Evolutionary conservation across 2,329 filamentous ascomycete species (phyloP), one percentile per base, ranked within the genome.

Genomic region (Fusarium papillatum): DNA sequence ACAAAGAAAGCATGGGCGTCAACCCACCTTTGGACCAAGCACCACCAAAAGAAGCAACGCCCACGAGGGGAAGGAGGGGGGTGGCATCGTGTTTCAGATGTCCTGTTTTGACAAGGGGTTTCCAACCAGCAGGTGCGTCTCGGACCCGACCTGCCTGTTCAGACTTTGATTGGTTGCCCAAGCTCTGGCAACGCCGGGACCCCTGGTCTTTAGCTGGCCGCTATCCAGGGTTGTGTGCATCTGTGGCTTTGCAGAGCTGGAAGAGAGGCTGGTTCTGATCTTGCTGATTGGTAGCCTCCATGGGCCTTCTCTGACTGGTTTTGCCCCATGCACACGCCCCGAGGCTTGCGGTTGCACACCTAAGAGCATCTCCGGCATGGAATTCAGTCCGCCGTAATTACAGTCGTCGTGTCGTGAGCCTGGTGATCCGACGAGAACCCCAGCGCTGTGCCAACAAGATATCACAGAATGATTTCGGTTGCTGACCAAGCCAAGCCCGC

Each of bases 71-170:
- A 69, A 68, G 57, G 50, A 66, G 62, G 39, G 66, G n/a, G 26
- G 48, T 24, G 64, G 17, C 24, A 66, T 71, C 70, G 38, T 43
- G 73, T 76, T 76, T 76, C 73, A 76, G 70, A 76, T 75, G 59
- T 73, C 73, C 59, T 64, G 38, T 73, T 65, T 66, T 16, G 61
- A 74, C 73, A 76, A 55, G 66, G 73, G 55, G 55, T 68, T 65
- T 61, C 73, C 70, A 76, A 64, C 57, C 72, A 70, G 72, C 59
- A 77, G 72, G 72, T 77, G 71, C 66, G 66, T 76, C 67, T 77
- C 53, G 65, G 75, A 34, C 60, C 50, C 46, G 72, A 69, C 65
- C 68, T 55, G 41, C 24, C 14, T 43, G 7, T 14, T 19, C 36
- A 46, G 17, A 7, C 39, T 68, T 29, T 77, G 46, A 76, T 73